Evolutionary conservation across 1,139 yeast genomes (phyloP), one percentile per base, ranked within the genome.

Genomic region (Hyphopichia buzzinii): DNA sequence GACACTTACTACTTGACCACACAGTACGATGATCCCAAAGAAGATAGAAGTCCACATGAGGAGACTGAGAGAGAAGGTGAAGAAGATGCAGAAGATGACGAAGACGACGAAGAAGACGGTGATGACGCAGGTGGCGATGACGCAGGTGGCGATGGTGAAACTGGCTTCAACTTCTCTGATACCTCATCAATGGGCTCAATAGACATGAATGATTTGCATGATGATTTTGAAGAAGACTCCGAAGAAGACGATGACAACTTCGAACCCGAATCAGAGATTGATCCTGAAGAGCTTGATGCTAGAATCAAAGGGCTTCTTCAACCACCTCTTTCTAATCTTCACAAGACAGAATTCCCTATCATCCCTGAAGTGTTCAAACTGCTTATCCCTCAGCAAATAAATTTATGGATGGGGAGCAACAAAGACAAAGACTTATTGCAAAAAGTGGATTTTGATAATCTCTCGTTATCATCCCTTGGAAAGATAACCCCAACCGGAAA

Each of bases 321-420:
- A 51, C 79, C 80, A 7, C 90, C 90, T 3, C 60, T 83, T 42
- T 70, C 81, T 1, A 64, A 64, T 29, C 54, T 79, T 47, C 64
- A 13, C 39, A 42, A 48, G n/a, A 28, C 44, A 3, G 27, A 15
- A 38, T 50, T 79, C 8, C 76, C 82, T 1, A 46, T 72, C 10
- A 42, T 52, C 4, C 81, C 82, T 0, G 42, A 48, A 1, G 52
- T 76, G 3, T 55, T 80, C 26, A 42, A 56, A 6, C 53, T 53
- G 2, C 55, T 82, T 11, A 57, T 75, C 2, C 81, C 89, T 1
- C 90, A 84, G 54, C 90, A 83, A 51, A 77, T 84, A 28, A 84
- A 84, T 51, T 55, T 83, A 10, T 84, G 92, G 92, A 68, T 81
- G 62, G 90, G 90, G 1, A 41, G 39, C 13, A 59, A 62, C 8